A percentile compares a stretch with the other conserved stretches of the same genome.
These are phyloP conservation scores for Aspergillus brasiliensis DNA, from an alignment of 2,329 filamentous ascomycete species.

Conservation along the genomic window DNA sequence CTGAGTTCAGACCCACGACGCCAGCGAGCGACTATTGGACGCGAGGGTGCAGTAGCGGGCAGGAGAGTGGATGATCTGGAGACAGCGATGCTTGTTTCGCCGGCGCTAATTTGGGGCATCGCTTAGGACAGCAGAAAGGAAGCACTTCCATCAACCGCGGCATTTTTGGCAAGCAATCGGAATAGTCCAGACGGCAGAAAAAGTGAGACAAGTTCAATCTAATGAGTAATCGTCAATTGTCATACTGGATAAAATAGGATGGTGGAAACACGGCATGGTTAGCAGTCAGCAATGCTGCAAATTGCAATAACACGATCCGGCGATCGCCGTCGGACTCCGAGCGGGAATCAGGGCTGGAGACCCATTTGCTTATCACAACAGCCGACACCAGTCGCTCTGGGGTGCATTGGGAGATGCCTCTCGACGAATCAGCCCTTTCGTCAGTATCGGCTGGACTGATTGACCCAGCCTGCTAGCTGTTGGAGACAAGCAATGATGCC, in stretches of 20 bases:
- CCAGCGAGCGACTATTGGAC: neutral
- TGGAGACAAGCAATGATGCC: neutral
- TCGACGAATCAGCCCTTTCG: neutral
- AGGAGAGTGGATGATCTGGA: neutral
- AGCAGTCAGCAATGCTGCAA: neutral
- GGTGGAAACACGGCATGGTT: neutral
- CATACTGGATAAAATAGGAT: neutral
- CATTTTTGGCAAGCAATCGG: neutral
- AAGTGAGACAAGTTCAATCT: neutral
- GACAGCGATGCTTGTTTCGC: neutral
- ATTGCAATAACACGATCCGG: neutral
- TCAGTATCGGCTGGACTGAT: neutral
- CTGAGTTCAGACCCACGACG: neutral
- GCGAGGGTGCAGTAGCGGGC: neutral
- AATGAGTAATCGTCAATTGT: neutral
- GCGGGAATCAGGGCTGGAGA: neutral
- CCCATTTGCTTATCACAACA: conserved; percentile 9
- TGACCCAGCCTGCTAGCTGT: neutral
- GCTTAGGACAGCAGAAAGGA: neutral
- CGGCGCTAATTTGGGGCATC: neutral
- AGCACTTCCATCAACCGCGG: too few species aligned
- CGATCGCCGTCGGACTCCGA: conserved; percentile 4
- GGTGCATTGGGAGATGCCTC: neutral
- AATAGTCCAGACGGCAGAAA: neutral
- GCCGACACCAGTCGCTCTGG: neutral